Percentiles rank a stretch among this genome's conserved stretches.
phyloP scores from a whole-genome alignment of 371 early-diverging fungal genomes.

The Mortierella sp. region DNA sequence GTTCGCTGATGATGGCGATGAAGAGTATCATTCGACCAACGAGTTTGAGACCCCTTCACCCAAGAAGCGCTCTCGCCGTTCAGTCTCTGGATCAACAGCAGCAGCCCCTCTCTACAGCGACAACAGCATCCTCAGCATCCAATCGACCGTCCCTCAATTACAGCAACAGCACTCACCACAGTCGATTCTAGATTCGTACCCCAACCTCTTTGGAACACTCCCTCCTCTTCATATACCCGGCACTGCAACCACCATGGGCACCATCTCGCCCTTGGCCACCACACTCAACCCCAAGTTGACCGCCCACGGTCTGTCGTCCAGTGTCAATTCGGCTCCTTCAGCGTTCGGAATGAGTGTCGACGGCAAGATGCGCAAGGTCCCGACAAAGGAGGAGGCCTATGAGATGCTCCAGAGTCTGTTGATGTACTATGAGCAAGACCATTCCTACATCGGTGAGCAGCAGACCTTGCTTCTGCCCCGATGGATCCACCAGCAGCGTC shows the following conservation, averaged over 20 bases:
- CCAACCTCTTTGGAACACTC: slow-evolving; percentile 32
- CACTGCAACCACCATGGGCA: slow-evolving; percentile 19
- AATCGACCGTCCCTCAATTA: slow-evolving; percentile 9
- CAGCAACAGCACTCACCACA: slow-evolving; percentile 20
- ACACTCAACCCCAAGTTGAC: slow-evolving; percentile 30
- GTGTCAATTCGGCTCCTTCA: slow-evolving; percentile 8
- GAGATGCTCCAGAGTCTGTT: slow-evolving; percentile 52
- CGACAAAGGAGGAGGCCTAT: slow-evolving; percentile 48
- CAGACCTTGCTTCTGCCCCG: slow-evolving; percentile 53
- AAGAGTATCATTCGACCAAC: slow-evolving; percentile 38
- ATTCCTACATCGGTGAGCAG: slow-evolving; percentile 48
- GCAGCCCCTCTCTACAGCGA: background rate
- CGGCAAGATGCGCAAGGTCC: slow-evolving; percentile 54
- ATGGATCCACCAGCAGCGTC: slow-evolving; percentile 56
- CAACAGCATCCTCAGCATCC: slow-evolving; percentile 18
- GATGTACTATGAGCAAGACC: slow-evolving; percentile 55
- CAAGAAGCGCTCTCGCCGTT: slow-evolving; percentile 16
- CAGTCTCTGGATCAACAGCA: background rate
- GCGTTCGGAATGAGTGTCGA: slow-evolving; percentile 53
- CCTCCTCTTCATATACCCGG: slow-evolving; percentile 26
- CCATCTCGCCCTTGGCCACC: slow-evolving; percentile 43
- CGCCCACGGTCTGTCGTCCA: background rate
- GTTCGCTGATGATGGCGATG: slow-evolving; percentile 25
- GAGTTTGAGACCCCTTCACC: slow-evolving; percentile 35
- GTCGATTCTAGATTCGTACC: slow-evolving; percentile 25